phyloP scores from a whole-genome alignment of 441 rosid genomes.

The Erysimum cheiri region DNA sequence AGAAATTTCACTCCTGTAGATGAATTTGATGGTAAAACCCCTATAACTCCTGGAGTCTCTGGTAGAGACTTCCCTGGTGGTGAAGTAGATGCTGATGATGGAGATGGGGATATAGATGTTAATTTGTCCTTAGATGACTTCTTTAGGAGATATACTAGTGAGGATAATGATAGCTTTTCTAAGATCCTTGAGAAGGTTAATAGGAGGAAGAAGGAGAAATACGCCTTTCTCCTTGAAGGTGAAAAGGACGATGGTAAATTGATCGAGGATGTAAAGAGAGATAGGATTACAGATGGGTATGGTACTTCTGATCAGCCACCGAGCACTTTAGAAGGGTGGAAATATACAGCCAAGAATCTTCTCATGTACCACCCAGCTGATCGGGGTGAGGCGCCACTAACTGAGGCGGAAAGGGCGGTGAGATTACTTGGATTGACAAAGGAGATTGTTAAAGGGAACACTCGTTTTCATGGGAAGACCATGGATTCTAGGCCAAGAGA shows the following conservation, averaged over 20 bases:
- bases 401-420: constrained; percentile 71
- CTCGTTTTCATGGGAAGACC: constrained; percentile 87
- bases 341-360: constrained; percentile 84
- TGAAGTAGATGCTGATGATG: constrained; percentile 47
- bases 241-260: constrained; percentile 55
- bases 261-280: constrained; percentile 68
- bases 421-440: constrained; percentile 75
- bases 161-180: constrained; percentile 90
- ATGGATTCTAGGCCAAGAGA: constrained; percentile 85
- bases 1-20: constrained; percentile 81
- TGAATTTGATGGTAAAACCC: constrained; percentile 66
- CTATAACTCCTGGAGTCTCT: constrained; percentile 55
- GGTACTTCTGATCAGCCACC: constrained; percentile 96
- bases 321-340: constrained; percentile 87
- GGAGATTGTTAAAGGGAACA: constrained; percentile 68
- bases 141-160: constrained; percentile 86
- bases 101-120: constrained; percentile 61
- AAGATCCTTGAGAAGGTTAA: constrained; percentile 90
- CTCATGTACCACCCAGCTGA: constrained; percentile 96
- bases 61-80: constrained; percentile 47
- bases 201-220: constrained; percentile 81
- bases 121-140: constrained; percentile 76
- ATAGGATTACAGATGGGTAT: constrained; percentile 90
- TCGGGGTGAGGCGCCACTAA: constrained; percentile 83
- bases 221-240: constrained; percentile 62